Evolutionary conservation across 352 stramenopile genomes (phyloP).

Genomic region (Phytophthora hibernalis): DNA sequence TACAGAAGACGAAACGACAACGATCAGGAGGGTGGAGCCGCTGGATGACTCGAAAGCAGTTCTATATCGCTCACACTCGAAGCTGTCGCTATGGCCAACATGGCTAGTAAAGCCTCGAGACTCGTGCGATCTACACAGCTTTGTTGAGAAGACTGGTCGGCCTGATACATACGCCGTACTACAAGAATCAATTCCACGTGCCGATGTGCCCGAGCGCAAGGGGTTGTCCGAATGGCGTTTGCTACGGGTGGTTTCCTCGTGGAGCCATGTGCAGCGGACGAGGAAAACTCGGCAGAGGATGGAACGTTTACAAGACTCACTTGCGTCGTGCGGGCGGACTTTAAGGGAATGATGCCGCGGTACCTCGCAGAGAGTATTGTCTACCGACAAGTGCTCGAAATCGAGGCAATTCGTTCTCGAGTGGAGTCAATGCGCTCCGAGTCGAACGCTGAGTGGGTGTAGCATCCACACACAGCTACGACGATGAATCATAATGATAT

Average conservation of each 20-base stretch:
- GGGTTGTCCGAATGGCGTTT: conserved; percentile 76
- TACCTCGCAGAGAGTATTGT: conserved; percentile 82
- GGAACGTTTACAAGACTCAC: conserved; percentile 51
- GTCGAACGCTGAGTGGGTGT: conserved; percentile 35
- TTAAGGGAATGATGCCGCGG: conserved; percentile 68
- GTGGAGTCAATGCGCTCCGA: conserved; percentile 48
- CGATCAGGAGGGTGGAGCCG: conserved; percentile 65
- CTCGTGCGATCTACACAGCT: conserved; percentile 83
- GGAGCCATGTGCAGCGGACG: conserved; percentile 49
- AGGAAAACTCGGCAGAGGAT: conserved; percentile 18
- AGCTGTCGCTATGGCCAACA: conserved; percentile 78
- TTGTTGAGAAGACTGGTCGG: conserved; percentile 73
- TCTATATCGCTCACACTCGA: conserved; percentile 70
- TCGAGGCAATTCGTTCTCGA: conserved; percentile 57
- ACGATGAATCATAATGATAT: conserved; percentile 22
- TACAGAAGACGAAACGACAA: conserved; percentile 40
- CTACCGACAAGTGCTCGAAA: conserved; percentile 74
- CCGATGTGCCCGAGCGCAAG: conserved; percentile 73
- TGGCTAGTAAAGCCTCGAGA: conserved; percentile 85
- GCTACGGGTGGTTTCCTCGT: conserved; percentile 76
- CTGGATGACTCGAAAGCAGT: conserved; percentile 71
- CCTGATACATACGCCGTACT: conserved; percentile 71
- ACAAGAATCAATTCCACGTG: conserved; percentile 70
- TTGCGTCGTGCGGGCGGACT: conserved; percentile 63
- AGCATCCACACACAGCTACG: not conserved